Base-by-base conservation (phyloP, 2,329 filamentous ascomycete genomes). In the Westerdykella aurantiaca region DNA sequence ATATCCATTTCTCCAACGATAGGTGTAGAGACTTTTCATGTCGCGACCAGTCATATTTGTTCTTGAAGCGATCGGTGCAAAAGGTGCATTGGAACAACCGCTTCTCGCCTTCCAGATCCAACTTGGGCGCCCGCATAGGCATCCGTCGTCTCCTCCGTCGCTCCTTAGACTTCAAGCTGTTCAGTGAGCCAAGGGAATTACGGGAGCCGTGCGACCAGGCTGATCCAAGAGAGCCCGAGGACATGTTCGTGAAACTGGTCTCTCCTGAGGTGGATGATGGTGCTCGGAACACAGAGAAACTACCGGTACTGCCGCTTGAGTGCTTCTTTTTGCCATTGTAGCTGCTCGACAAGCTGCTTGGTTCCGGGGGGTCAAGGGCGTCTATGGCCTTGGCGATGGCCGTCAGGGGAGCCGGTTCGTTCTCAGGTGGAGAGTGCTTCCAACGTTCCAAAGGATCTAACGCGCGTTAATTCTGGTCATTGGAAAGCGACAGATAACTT, bases 401-500 rank as follows among this genome's bases (percentile, higher is more conserved):
- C 31, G 73, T 77, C 45, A 82, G 71, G 6, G 78, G 73, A 49
- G 81, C 82, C 55, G 82, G 78, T 75, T 85, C 82, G 72, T 85
- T 75, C 68, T 85, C 81, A 38, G 82, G 82, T 31, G 82, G 82
- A 52, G 80, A 83, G 61, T 81, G 72, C 60, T 83, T 78, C 81
- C 82, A 85, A 75, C 82, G 71, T 67, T 85, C 81, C 55, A 85
- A 70, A 6, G 81, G 81, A 58, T 81, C 81, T 65, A 42, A 55
- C 45, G 50, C 43, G 66, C 83, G 76, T 60, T 79, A 63, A 63
- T 58, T 51, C 25, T 29, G 9, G 11, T 29, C 9, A 29, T 29
- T 7, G 25, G 11, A 29, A 29, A 29, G 25, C 4, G 25, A 29
- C 2, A 12, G 4, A 12, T 10, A 7, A 7, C 25, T 29, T 29